These are phyloP conservation scores for Myochromella boudieri DNA, from an alignment of 768 basidiomycete genomes.

Conservation along the genomic window DNA sequence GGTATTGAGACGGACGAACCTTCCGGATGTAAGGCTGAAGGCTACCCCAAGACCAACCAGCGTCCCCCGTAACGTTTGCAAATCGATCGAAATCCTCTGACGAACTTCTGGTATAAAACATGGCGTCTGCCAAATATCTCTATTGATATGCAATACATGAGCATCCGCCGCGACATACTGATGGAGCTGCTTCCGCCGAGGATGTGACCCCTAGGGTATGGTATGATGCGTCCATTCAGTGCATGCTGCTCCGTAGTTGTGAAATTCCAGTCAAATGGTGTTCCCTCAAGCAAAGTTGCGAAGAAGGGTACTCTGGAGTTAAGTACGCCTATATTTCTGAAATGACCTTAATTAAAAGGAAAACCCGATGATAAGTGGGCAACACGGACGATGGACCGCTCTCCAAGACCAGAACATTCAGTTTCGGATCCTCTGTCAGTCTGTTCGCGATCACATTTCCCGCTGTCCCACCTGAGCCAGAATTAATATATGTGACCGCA, in stretches of 20 bases:
- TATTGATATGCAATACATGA: not conserved
- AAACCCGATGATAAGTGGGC: not conserved
- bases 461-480: constrained; percentile 14
- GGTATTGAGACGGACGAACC: not conserved
- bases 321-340: constrained; percentile 22
- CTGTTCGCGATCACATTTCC: constrained; percentile 16
- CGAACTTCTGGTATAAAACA: constrained; percentile 25
- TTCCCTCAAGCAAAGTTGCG: constrained; percentile 7
- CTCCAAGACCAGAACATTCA: constrained; percentile 14
- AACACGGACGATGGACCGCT: constrained; percentile 12
- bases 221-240: constrained; percentile 18
- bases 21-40: constrained; percentile 20
- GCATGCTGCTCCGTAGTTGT: constrained; percentile 27
- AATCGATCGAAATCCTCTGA: constrained; percentile 29
- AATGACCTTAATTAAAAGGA: not conserved
- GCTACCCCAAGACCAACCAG: constrained; percentile 31
- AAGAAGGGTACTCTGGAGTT: constrained; percentile 23
- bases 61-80: constrained; percentile 27
- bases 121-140: constrained; percentile 12
- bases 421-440: constrained; percentile 10
- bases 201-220: constrained; percentile 24
- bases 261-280: constrained; percentile 30
- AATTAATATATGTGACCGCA: not conserved
- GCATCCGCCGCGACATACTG: constrained; percentile 9
- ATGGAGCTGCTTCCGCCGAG: constrained; percentile 33